Base-by-base conservation (phyloP, 306 rosid genomes). In the Citrullus colocynthis region DNA sequence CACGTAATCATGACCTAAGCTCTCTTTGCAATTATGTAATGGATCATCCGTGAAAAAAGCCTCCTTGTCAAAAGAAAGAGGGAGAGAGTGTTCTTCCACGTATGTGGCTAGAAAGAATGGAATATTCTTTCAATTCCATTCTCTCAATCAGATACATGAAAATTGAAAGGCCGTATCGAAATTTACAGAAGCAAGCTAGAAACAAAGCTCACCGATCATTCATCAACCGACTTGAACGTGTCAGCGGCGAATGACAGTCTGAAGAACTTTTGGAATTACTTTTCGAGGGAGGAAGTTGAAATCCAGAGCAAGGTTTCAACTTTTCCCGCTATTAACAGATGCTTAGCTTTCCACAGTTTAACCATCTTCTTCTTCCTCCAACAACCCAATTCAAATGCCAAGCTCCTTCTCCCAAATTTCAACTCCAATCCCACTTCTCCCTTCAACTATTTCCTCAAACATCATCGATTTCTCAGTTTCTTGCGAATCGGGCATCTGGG, bases 271-370 rank as follows among this genome's bases (percentile, higher is more conserved):
- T 41, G 39, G n/a, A 32, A 61, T 5, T 3, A 62, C 7, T 32
- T 49, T 39, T 2, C 58, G 51, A 54, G 69, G 74, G n/a, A 45
- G 74, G n/a, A 45, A 58, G 36, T 39, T 48, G 32, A 32, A 32
- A 51, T 52, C 67, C 45, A 77, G 78, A 45, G 20, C 7, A 9
- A 24, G 64, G 80, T 32, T 51, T 24, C 20, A 48, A 28, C 70
- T 69, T 58, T 89, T 88, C 92, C 96, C 92, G 86, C 92, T 89
- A 88, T 86, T 85, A 85, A 61, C 87, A 77, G 78, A 89, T 91
- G 98, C 83, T 87, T 37, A 61, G 85, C 48, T 76, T 85, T 72
- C 72, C 88, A 70, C 78, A 58, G 76, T 79, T 82, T 56, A 84
- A 72, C 54, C 81, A 13, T 48, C 90, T 71, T 48, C 90, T 66